A percentile compares a stretch with the other conserved stretches of the same genome.
phyloP scores from a whole-genome alignment of 1,284 basidiomycete species.

The Austroboletus niveus region DNA sequence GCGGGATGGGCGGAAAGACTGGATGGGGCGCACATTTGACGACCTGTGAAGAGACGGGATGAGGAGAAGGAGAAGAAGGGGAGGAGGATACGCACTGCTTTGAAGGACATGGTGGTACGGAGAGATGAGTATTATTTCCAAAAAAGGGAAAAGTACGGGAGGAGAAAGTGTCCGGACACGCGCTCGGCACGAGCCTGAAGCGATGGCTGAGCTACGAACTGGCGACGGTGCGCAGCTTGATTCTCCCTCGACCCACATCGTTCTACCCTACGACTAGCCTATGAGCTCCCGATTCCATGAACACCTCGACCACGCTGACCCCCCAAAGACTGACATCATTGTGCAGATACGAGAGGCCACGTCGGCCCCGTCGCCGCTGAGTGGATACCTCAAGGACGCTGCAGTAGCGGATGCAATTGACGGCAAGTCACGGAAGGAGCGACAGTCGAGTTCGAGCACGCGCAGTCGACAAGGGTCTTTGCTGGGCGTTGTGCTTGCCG shows the following conservation, averaged over 20 bases:
- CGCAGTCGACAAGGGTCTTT: constrained; percentile 24
- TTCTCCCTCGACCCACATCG: constrained; percentile 1
- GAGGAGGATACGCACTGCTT: constrained; percentile 52
- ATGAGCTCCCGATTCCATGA: constrained; percentile 34
- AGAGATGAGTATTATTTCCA: background rate
- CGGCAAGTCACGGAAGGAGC: background rate
- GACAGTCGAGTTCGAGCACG: constrained; percentile 25
- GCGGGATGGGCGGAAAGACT: background rate
- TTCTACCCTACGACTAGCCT: background rate
- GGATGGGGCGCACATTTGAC: constrained; percentile 58
- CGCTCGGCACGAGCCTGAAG: constrained; percentile 16
- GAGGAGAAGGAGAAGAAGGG: background rate
- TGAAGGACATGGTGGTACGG: constrained; percentile 52
- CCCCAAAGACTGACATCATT: constrained; percentile 31
- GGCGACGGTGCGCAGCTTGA: constrained; percentile 10
- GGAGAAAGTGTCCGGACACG: constrained; percentile 7
- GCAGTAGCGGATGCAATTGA: constrained; percentile 29
- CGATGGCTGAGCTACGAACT: constrained; percentile 3
- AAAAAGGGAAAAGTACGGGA: too few relatives aligned
- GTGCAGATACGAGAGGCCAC: constrained; percentile 35
- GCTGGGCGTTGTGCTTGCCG: constrained; percentile 47
- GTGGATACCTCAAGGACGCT: constrained; percentile 31
- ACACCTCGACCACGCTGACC: constrained; percentile 24
- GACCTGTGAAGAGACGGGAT: constrained; percentile 41
- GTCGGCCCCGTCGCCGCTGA: constrained; percentile 32